Percentiles rank a stretch among this genome's conserved stretches.
Conservation (phyloP, 2,329 filamentous ascomycete species). For the Tympanopsis confertula region DNA sequence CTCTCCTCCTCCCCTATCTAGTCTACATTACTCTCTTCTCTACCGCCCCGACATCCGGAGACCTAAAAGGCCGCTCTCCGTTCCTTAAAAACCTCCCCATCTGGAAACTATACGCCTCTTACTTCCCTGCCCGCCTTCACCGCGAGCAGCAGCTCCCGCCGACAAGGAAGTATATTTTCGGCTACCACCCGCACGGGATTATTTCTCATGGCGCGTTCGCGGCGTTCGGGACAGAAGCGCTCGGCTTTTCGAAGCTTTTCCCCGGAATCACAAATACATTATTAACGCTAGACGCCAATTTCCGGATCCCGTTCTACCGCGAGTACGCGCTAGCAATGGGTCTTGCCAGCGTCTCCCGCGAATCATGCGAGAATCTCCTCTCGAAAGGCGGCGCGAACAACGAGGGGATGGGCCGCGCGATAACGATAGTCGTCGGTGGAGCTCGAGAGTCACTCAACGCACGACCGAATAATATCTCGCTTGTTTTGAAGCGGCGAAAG, state of each 20-base stretch:
- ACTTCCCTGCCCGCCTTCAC: conserved; percentile 83
- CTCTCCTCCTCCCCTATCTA: conserved; percentile 63
- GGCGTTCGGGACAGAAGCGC: conserved; percentile 79
- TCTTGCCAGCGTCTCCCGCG: conserved; percentile 76
- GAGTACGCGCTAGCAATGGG: conserved; percentile 90
- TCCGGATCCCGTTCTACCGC: conserved; percentile 83
- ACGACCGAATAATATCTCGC: conserved; percentile 61
- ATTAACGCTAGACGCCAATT: conserved; percentile 90
- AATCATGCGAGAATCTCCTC: conserved; percentile 81
- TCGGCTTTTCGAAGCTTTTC: conserved; percentile 78
- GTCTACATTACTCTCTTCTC: conserved; percentile 69
- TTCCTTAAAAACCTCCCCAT: conserved; percentile 61
- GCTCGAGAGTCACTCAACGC: conserved; percentile 87
- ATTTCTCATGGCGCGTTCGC: conserved; percentile 93
- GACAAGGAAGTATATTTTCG: conserved; percentile 87
- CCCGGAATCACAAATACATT: conserved; percentile 91
- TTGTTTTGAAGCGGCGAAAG: conserved; percentile 75
- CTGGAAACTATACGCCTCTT: conserved; percentile 83
- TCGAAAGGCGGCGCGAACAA: conserved; percentile 65
- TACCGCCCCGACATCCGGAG: conserved; percentile 64
- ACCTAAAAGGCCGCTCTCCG: conserved; percentile 62
- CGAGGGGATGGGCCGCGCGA: conserved; percentile 85
- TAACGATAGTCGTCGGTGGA: conserved; percentile 90
- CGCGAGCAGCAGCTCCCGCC: conserved; percentile 70
- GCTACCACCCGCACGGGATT: conserved; percentile 94